Evolutionary conservation across 768 basidiomycete genomes (phyloP).

Genomic region (Hebeloma cylindrosporum): DNA sequence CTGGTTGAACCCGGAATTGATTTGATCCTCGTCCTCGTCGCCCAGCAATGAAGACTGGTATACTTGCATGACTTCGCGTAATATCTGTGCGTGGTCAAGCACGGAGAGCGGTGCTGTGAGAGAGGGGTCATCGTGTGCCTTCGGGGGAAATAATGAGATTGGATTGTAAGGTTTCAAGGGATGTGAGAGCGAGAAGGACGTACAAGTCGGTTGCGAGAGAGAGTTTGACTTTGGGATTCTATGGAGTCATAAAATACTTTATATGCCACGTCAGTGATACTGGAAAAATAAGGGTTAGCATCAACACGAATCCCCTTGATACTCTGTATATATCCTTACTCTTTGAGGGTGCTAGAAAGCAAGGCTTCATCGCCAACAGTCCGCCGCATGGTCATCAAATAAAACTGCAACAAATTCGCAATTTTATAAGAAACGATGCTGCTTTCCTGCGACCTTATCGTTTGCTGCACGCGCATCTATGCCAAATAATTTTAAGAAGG

Average conservation of each 20-base stretch:
- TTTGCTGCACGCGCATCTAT: slow-evolving; percentile 89
- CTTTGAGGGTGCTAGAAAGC: slow-evolving; percentile 72
- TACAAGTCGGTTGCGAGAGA: slow-evolving; percentile 56
- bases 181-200: slow-evolving; percentile 24
- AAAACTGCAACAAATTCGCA: slow-evolving; percentile 94
- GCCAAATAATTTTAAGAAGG: slow-evolving; percentile 3
- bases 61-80: slow-evolving; percentile 87
- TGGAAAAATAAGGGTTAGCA: slow-evolving; percentile 27
- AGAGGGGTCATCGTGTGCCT: slow-evolving; percentile 71
- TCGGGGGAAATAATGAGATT: slow-evolving; percentile 15
- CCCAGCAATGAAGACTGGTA: slow-evolving; percentile 85
- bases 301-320: background rate
- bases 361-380: slow-evolving; percentile 86
- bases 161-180: background rate
- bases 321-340: slow-evolving; percentile 50
- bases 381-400: slow-evolving; percentile 86
- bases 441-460: slow-evolving; percentile 90
- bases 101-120: slow-evolving; percentile 74
- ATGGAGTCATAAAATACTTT: slow-evolving; percentile 87
- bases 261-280: slow-evolving; percentile 80
- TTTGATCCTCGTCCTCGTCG: slow-evolving; percentile 47
- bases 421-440: slow-evolving; percentile 91
- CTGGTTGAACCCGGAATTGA: slow-evolving; percentile 54
- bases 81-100: slow-evolving; percentile 78
- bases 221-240: slow-evolving; percentile 74